Evolutionary conservation across 805 yeast genomes (phyloP).

Genomic region (Pichia pseudocactophila): DNA sequence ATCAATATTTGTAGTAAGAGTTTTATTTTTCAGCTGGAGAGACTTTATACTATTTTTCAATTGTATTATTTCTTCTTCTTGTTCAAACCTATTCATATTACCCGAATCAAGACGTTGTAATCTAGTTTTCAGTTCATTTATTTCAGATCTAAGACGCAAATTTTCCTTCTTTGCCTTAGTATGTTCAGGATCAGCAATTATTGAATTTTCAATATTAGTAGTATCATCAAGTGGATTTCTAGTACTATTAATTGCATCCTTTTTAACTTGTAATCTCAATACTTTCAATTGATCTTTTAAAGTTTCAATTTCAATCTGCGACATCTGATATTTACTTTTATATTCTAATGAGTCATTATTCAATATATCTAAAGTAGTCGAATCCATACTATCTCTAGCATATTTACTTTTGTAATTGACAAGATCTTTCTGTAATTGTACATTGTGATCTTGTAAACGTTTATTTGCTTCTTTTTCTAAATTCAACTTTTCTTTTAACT

Average conservation of each 20-base stretch:
- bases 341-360: conserved; percentile 21
- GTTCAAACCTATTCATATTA: conserved; percentile 23
- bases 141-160: conserved; percentile 26
- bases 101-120: conserved; percentile 23
- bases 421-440: conserved; percentile 29
- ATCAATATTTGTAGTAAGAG: conserved; percentile 45
- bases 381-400: conserved; percentile 28
- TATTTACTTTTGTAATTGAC: conserved; percentile 20
- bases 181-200: conserved; percentile 16
- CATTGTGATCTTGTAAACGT: conserved; percentile 25
- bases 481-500: conserved; percentile 14
- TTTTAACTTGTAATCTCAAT: conserved; percentile 6
- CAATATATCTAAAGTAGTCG: conserved; percentile 24
- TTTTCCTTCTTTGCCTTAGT: conserved; percentile 26
- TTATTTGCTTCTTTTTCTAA: conserved; percentile 25
- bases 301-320: conserved; percentile 35
- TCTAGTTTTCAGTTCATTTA: conserved; percentile 29
- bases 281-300: conserved; percentile 30
- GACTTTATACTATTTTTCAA: conserved; percentile 51
- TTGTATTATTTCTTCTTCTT: conserved; percentile 32
- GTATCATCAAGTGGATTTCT: conserved; percentile 8
- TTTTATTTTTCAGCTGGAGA: conserved; percentile 44
- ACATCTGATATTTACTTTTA: conserved; percentile 38
- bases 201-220: conserved; percentile 2
- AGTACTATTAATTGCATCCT: conserved; percentile 11